phyloP scores from a whole-genome alignment of 1,284 basidiomycete genomes.

The Cystobasidiaceae sp. region DNA sequence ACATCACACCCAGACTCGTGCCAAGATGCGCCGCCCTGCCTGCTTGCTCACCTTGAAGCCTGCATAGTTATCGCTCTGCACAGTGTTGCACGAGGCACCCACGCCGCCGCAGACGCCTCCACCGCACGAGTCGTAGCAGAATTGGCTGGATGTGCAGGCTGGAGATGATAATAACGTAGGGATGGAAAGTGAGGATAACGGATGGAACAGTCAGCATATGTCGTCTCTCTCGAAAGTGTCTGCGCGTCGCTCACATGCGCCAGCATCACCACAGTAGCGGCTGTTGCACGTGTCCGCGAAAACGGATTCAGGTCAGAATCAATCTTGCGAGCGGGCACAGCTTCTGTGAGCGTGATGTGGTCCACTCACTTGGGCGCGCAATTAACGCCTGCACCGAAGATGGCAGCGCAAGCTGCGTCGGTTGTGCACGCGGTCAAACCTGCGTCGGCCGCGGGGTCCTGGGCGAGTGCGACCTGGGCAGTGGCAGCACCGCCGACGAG shows the following conservation, averaged over 20 bases:
- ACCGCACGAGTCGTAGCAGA: neutral
- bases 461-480: too few relatives aligned
- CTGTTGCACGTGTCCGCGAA: neutral
- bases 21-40: too few relatives aligned
- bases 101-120: slow-evolving; percentile 1
- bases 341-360: too few relatives aligned
- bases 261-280: neutral
- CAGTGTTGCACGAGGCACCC: neutral
- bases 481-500: too few relatives aligned
- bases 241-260: neutral
- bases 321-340: too few relatives aligned
- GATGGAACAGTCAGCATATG: too few relatives aligned
- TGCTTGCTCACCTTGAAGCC: slow-evolving; percentile 2
- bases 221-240: neutral
- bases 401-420: neutral
- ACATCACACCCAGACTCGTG: too few relatives aligned
- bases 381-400: neutral
- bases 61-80: neutral
- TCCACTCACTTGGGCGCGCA: neutral
- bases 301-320: neutral
- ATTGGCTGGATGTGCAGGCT: neutral
- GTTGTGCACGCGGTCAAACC: neutral
- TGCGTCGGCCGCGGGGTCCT: neutral
- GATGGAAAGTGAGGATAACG: too few relatives aligned
- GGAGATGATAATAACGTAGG: too few relatives aligned